Base-by-base conservation (phyloP, 2,329 filamentous ascomycete genomes). In the Nemania sp. region DNA sequence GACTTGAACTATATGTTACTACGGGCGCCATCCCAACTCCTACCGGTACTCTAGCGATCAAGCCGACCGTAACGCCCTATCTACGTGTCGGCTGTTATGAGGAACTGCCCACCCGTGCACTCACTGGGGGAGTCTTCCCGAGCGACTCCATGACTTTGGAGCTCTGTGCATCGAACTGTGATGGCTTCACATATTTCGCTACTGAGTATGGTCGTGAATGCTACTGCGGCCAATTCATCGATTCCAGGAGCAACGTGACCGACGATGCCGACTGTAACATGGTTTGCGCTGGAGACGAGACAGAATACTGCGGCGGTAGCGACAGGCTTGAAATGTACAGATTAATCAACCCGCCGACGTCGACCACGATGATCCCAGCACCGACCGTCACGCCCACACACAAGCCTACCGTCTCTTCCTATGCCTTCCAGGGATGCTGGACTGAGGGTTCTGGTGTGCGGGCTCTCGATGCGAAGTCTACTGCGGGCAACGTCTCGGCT, bases 1-100 rank as follows among this genome's bases (percentile, higher is more conserved):
- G 81, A n/a, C 73, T 84, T 43, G 81, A 83, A 71, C 74, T 83
- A 35, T 83, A 83, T 71, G 80, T 77, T 26, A 83, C 81, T 5
- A 82, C 81, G 1, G 79, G 76, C 54, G 78, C 78, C 26, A 75
- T 73, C 32, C 75, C 77, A n/a, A 73, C 77, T 2, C 76, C 79
- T 2, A 81, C 80, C 0, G 78, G 72, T 2, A 80, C 77, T 1
- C 74, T 80, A 7, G 77, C 71, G 3, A 69, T 72, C 59, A 80
- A 79, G 69, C 76, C 74, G 49, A 79, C 75, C 3, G 78, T 82
- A 3, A 79, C 78, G 15, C 67, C 73, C 10, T 84, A 82, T 64
- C 67, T 70, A 27, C 77, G 79, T 45, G 71, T 80, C 8, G 81
- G 82, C 22, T 84, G 82, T 66, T 80, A 81, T 64, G 80, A 78